Percentiles rank a stretch among this genome's conserved stretches.
These are phyloP conservation scores for Pittosporum tobira DNA, from an alignment of 129 eudicot species.

Conservation along the genomic window DNA sequence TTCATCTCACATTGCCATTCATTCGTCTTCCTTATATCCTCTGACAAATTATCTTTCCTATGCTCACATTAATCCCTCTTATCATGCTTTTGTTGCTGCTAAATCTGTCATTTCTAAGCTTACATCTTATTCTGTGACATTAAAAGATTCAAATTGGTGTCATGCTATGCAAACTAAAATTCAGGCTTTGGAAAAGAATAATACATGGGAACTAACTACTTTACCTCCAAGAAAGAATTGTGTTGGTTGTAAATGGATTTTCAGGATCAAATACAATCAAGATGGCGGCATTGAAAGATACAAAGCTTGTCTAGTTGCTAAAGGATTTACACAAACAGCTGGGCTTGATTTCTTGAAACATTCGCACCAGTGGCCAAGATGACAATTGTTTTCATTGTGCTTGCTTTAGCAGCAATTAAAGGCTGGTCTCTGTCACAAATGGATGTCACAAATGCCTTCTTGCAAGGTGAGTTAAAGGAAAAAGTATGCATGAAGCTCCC, in stretches of 20 bases:
- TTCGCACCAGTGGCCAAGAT: constrained; percentile 17
- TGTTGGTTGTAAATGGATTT: neutral
- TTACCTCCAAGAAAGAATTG: neutral
- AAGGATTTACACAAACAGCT: too few species aligned
- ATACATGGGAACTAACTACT: neutral
- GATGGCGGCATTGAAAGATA: neutral
- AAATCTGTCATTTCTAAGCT: neutral
- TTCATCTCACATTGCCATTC: too few species aligned
- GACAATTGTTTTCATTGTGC: neutral
- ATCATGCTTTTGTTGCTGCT: too few species aligned
- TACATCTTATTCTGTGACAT: neutral
- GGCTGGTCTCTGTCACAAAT: neutral
- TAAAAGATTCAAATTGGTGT: neutral
- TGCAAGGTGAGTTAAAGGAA: too few species aligned
- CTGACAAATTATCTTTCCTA: too few species aligned
- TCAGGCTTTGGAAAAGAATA: neutral
- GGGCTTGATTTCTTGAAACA: constrained; percentile 8
- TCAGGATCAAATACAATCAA: neutral
- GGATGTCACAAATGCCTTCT: neutral
- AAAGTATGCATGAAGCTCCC: too few species aligned
- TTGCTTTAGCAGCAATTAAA: constrained; percentile 5
- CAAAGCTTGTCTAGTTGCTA: neutral
- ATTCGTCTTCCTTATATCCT: too few species aligned
- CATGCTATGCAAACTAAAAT: neutral
- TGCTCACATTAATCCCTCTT: too few species aligned